Percentiles rank a stretch among this genome's conserved stretches.
phyloP scores from a whole-genome alignment of 805 yeast species.

The Candida nanaspora region DNA sequence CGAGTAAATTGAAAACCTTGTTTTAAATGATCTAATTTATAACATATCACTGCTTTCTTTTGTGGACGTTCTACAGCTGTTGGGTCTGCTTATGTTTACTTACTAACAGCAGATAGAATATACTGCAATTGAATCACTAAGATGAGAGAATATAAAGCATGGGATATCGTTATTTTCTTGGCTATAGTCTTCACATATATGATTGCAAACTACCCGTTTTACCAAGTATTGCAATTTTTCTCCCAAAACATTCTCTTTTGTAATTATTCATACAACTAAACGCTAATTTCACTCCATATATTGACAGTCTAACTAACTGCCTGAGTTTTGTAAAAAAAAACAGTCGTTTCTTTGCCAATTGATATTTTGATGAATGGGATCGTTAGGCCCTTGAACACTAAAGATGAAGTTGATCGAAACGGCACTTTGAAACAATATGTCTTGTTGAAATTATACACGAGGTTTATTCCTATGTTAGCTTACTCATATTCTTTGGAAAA shows the following conservation, averaged over 20 bases:
- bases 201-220: slow-evolving; percentile 17
- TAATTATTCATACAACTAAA: slow-evolving; percentile 12
- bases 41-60: too few relatives aligned
- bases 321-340: too few relatives aligned
- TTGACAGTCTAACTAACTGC: too few relatives aligned
- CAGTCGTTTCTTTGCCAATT: slow-evolving; percentile 16
- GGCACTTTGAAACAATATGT: slow-evolving; percentile 22
- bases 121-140: neutral
- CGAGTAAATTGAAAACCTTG: too few relatives aligned
- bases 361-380: slow-evolving; percentile 21
- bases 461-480: slow-evolving; percentile 11
- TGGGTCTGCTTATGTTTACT: too few relatives aligned
- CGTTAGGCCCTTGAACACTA: slow-evolving; percentile 24
- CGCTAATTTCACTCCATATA: too few relatives aligned
- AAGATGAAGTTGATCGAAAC: slow-evolving; percentile 21
- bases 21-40: too few relatives aligned
- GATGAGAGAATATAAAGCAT: slow-evolving; percentile 24
- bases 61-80: too few relatives aligned
- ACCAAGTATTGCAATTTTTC: slow-evolving; percentile 12
- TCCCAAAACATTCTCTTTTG: slow-evolving; percentile 12
- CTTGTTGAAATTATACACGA: slow-evolving; percentile 11
- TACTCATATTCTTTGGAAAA: slow-evolving; percentile 13
- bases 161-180: slow-evolving; percentile 21
- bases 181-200: slow-evolving; percentile 16
- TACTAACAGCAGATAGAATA: too few relatives aligned